Percentiles rank a stretch among this genome's conserved stretches.
Evolutionary conservation across 1,139 yeast genomes (phyloP).

Genomic region (Suhomyces panamericanus): DNA sequence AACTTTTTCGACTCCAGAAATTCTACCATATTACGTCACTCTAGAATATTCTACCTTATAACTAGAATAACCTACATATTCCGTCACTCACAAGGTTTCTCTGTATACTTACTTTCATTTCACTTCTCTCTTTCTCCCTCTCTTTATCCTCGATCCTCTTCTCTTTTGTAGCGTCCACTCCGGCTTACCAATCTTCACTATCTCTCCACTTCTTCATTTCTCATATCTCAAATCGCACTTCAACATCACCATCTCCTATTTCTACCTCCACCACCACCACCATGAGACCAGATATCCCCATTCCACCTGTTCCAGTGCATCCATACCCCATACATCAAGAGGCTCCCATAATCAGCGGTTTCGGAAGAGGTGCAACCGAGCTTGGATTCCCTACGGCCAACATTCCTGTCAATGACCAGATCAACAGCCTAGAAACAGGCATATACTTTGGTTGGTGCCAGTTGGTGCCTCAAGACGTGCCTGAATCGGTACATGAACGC

Average conservation of each 20-base stretch:
- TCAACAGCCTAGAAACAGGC: slow-evolving; percentile 64
- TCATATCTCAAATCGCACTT: background rate
- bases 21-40: too few relatives aligned
- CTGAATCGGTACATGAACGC: slow-evolving; percentile 14
- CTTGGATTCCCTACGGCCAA: slow-evolving; percentile 97
- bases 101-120: too few relatives aligned
- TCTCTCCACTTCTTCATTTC: background rate
- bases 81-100: too few relatives aligned
- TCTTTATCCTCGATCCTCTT: too few relatives aligned
- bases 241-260: background rate
- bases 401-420: slow-evolving; percentile 59
- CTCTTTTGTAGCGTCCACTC: too few relatives aligned
- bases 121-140: too few relatives aligned
- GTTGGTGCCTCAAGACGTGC: slow-evolving; percentile 27
- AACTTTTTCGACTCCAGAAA: too few relatives aligned
- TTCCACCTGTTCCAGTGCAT: slow-evolving; percentile 48
- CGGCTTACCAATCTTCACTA: too few relatives aligned
- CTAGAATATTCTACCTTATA: too few relatives aligned
- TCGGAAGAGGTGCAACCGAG: slow-evolving; percentile 93
- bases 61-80: too few relatives aligned
- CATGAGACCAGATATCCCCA: slow-evolving; percentile 28
- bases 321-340: slow-evolving; percentile 70
- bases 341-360: slow-evolving; percentile 74
- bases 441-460: slow-evolving; percentile 87
- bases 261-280: background rate